phyloP scores from a whole-genome alignment of 2,329 filamentous ascomycete genomes.

The Acarospora socialis region DNA sequence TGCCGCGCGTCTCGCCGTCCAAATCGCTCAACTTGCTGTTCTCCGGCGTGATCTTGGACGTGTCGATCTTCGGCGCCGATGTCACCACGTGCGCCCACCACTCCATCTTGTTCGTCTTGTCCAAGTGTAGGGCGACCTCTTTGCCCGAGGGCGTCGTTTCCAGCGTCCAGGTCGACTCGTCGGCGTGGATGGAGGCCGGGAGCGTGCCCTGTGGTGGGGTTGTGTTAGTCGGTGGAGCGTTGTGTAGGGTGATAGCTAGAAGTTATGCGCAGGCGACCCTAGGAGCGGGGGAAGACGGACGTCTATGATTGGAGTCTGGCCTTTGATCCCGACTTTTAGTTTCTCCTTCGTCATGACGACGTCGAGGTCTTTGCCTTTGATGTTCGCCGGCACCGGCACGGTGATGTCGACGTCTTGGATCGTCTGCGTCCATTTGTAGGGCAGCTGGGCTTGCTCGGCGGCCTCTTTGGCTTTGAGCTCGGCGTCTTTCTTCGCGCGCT shows the following conservation, averaged over 20 bases:
- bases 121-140: conserved; percentile 75
- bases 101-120: conserved; percentile 93
- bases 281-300: conserved; percentile 33
- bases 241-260: conserved; percentile 1
- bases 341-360: conserved; percentile 69
- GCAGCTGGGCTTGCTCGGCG: conserved; percentile 77
- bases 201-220: conserved; percentile 54
- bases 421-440: conserved; percentile 95
- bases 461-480: conserved; percentile 56
- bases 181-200: conserved; percentile 61
- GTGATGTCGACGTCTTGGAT: conserved; percentile 77
- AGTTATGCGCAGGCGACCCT: conserved; percentile 2
- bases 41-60: conserved; percentile 87
- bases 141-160: conserved; percentile 50
- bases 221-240: neutral
- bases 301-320: conserved; percentile 69
- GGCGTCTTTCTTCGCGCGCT: conserved; percentile 41
- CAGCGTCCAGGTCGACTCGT: conserved; percentile 93
- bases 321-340: conserved; percentile 72
- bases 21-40: conserved; percentile 82
- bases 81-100: conserved; percentile 96
- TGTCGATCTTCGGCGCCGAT: conserved; percentile 78
- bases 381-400: conserved; percentile 62
- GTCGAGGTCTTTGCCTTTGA: conserved; percentile 71
- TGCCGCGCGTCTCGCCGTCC: conserved; percentile 83